Conservation (phyloP, 2,329 filamentous ascomycete species). For the Aspergillus persii region DNA sequence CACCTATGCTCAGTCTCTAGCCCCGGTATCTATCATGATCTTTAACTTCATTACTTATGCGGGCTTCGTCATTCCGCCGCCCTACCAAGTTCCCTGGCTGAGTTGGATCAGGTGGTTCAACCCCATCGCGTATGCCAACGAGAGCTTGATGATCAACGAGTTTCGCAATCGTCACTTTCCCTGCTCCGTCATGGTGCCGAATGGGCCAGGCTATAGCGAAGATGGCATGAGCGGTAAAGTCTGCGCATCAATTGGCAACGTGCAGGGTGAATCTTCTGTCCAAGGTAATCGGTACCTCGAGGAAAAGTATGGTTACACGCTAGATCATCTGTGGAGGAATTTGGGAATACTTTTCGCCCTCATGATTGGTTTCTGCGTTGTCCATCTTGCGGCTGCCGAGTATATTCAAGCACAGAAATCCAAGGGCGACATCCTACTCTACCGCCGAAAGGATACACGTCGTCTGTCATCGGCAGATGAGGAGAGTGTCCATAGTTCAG, state of each 20-base stretch:
- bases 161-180: constrained; percentile 64
- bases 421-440: constrained; percentile 73
- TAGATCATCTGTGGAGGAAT: constrained; percentile 64
- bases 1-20: constrained; percentile 59
- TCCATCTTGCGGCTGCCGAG: constrained; percentile 64
- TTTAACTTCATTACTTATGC: constrained; percentile 42
- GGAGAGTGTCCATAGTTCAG: constrained; percentile 23
- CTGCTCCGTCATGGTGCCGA: constrained; percentile 39
- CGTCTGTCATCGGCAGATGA: constrained; percentile 30
- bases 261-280: constrained; percentile 53
- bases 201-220: constrained; percentile 45
- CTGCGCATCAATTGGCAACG: constrained; percentile 59
- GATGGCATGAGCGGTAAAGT: constrained; percentile 42
- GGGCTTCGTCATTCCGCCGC: constrained; percentile 36
- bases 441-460: constrained; percentile 66
- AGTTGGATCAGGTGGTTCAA: constrained; percentile 77
- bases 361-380: constrained; percentile 56
- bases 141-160: constrained; percentile 79
- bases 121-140: constrained; percentile 76
- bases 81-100: constrained; percentile 71
- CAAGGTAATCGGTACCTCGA: constrained; percentile 55
- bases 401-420: constrained; percentile 63
- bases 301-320: constrained; percentile 56
- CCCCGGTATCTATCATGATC: constrained; percentile 48
- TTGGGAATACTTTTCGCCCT: constrained; percentile 67